These are phyloP conservation scores for Fusarium bulbicola DNA, from an alignment of 2,329 filamentous ascomycete genomes.

Conservation along the genomic window DNA sequence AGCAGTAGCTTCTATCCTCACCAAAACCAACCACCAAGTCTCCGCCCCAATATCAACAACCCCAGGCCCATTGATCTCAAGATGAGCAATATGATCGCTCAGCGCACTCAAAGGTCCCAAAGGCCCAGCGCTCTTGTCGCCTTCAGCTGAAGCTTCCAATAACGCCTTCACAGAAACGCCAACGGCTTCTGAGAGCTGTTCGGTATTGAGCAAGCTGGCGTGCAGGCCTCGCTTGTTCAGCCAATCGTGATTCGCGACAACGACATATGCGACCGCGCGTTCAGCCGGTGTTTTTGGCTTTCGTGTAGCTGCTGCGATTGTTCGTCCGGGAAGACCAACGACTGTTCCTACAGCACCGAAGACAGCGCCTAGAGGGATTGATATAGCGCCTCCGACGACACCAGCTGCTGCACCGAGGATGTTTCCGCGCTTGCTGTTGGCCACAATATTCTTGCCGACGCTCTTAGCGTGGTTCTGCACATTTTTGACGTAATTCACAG, in stretches of 20 bases:
- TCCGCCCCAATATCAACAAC: slow-evolving; percentile 38
- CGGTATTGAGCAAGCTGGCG: slow-evolving; percentile 49
- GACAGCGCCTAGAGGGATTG: slow-evolving; percentile 51
- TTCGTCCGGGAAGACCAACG: slow-evolving; percentile 46
- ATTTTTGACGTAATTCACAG: slow-evolving; percentile 48
- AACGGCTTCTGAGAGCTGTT: slow-evolving; percentile 43
- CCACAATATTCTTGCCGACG: slow-evolving; percentile 49
- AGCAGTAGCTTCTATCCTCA: slow-evolving; percentile 1
- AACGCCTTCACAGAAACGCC: slow-evolving; percentile 49
- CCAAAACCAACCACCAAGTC: slow-evolving; percentile 51
- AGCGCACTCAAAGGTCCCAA: slow-evolving; percentile 39
- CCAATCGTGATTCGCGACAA: slow-evolving; percentile 56
- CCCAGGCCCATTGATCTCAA: slow-evolving; percentile 42
- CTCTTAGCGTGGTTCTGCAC: slow-evolving; percentile 49
- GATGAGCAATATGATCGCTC: slow-evolving; percentile 40
- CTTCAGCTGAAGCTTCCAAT: slow-evolving; percentile 48
- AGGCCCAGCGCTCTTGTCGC: slow-evolving; percentile 24
- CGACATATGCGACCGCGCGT: slow-evolving; percentile 53
- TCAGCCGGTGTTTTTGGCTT: slow-evolving; percentile 54
- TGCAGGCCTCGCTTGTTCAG: slow-evolving; percentile 50
- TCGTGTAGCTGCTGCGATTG: slow-evolving; percentile 46
- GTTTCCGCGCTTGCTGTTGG: slow-evolving; percentile 52
- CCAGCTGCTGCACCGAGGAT: slow-evolving; percentile 50
- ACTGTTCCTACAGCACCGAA: slow-evolving; percentile 49
- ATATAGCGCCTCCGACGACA: slow-evolving; percentile 50